A percentile compares a stretch with the other conserved stretches of the same genome.
phyloP scores from a whole-genome alignment of 441 rosid genomes.

The Aquilaria agallochum region DNA sequence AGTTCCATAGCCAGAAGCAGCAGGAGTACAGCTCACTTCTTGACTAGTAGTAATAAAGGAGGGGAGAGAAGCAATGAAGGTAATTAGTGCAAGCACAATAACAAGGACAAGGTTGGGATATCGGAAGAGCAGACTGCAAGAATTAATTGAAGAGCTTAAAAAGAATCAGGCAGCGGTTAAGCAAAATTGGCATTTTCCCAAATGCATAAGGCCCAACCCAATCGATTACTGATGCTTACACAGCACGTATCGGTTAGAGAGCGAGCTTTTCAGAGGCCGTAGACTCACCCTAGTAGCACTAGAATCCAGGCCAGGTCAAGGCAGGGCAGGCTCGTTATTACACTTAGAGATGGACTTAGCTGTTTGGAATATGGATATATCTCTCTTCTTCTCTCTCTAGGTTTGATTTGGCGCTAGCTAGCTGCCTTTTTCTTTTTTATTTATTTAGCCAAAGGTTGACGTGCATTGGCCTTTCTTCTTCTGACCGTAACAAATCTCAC shows the following conservation, averaged over 20 bases:
- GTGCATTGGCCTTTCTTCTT: conserved; percentile 21
- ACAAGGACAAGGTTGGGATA: conserved; percentile 16
- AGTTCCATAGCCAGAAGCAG: conserved; percentile 20
- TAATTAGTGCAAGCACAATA: conserved; percentile 3
- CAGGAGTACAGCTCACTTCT: conserved; percentile 8
- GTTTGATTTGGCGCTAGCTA: conserved; percentile 23
- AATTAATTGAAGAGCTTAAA: conserved; percentile 21
- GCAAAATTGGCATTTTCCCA: conserved; percentile 58
- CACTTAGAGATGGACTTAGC: conserved; percentile 6
- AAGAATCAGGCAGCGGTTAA: conserved; percentile 53
- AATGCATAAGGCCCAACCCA: conserved; percentile 27
- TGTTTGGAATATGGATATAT: too few species aligned
- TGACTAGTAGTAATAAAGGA: conserved; percentile 7
- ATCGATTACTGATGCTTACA: conserved; percentile 22
- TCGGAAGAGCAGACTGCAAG: conserved; percentile 30
- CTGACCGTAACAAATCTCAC: conserved; percentile 32
- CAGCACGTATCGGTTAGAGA: background rate
- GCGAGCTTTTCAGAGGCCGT: too few species aligned
- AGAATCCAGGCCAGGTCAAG: background rate
- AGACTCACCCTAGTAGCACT: too few species aligned
- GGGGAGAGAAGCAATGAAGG: background rate
- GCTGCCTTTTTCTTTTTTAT: conserved; percentile 11
- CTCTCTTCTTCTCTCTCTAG: conserved; percentile 20
- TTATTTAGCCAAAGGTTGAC: conserved; percentile 33
- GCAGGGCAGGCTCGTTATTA: conserved; percentile 31